Base-by-base conservation (phyloP, 768 basidiomycete species). In the Trametes coccinea region DNA sequence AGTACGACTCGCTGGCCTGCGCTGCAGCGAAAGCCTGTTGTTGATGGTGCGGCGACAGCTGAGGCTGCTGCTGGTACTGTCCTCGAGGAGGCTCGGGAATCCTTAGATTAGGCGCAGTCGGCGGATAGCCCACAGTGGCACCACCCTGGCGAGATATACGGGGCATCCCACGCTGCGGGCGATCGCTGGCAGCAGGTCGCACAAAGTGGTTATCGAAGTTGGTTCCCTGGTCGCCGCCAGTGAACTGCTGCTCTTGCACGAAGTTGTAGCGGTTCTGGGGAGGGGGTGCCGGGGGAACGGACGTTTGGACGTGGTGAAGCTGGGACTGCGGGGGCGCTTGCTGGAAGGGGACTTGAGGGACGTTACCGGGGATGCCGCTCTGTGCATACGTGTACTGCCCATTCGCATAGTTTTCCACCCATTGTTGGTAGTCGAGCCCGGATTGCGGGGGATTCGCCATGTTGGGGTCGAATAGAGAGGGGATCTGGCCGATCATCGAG, bases 381-480 rank as follows among this genome's bases (percentile, higher is more conserved):
- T 59, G 60, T 29, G 50, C n/a, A 27, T 41, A 49, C 13, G 54
- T 37, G 29, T 53, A 43, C 48, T 58, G 60, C 43, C 64, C 55
- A 52, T 34, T 48, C 37, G 29, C 17, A 40, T 55, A 69, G 56
- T 41, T 63, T 14, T 61, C 64, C 47, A 65, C 59, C 66, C 66
- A 69, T 34, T 63, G 62, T 50, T 67, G 59, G 58, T 69, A 67
- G 53, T 66, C 62, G 31, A 49, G 56, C 46, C 60, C 62, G 48
- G 48, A 49, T 39, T 66, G 58, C 31, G 58, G 62, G 41, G 58
- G 55, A 39, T 51, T 48, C 5, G 60, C 66, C 40, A 66, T 58
- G 46, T 50, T 59, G 37, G 66, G 66, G 48, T 67, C 68, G 62
- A 62, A 69, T 44, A 69, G 64, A 17, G 65, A 65, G n/a, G 66